phyloP scores from a whole-genome alignment of 371 early-diverging fungal genomes.

The Cokeromyces recurvatus region DNA sequence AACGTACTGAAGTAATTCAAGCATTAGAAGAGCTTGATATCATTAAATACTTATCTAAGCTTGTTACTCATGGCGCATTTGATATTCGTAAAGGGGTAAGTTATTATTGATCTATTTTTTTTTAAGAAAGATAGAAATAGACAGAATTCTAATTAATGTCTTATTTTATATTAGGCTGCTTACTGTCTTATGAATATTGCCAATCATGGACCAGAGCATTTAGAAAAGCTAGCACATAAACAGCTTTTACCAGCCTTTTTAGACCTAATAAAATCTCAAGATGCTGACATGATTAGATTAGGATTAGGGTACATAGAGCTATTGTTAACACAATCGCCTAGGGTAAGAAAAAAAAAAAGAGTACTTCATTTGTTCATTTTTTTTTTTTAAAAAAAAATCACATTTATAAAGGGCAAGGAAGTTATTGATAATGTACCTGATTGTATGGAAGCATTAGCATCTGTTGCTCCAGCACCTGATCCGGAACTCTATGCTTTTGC shows the following conservation, averaged over 20 bases:
- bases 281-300: constrained; percentile 23
- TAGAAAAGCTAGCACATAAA: constrained; percentile 12
- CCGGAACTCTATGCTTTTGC: constrained; percentile 22
- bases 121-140: neutral
- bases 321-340: constrained; percentile 14
- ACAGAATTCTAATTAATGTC: neutral
- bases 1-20: constrained; percentile 16
- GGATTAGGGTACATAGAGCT: constrained; percentile 21
- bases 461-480: constrained; percentile 24
- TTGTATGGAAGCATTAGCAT: constrained; percentile 23
- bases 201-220: constrained; percentile 18
- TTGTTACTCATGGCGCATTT: constrained; percentile 53
- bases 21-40: constrained; percentile 47
- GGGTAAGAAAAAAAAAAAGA: neutral
- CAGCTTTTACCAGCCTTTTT: constrained; percentile 14
- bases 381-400: too few species aligned
- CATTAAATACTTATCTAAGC: constrained; percentile 47
- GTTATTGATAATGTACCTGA: constrained; percentile 20
- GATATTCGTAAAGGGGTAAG: constrained; percentile 64
- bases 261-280: constrained; percentile 21
- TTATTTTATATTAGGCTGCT: constrained; percentile 13
- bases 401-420: constrained; percentile 14
- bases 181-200: constrained; percentile 26
- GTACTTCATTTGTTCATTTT: too few species aligned
- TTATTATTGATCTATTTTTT: neutral